Evolutionary conservation across 2,329 filamentous ascomycete genomes (phyloP), one percentile per base, ranked within the genome.

Genomic region (Colletotrichum euphorbiae): DNA sequence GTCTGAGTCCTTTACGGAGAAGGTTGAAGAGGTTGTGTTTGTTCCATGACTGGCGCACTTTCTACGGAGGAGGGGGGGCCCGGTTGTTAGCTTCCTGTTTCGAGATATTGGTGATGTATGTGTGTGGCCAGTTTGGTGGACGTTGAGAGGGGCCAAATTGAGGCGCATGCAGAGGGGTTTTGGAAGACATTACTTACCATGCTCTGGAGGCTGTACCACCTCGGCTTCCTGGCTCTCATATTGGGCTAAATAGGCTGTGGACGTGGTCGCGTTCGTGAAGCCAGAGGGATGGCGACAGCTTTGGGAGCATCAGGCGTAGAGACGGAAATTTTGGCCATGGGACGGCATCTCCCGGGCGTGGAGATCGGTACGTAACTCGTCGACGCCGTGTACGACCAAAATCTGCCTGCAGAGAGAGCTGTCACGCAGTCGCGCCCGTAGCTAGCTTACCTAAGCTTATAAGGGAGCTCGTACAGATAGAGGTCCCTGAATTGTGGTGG

Each of bases 1-100:
- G 76, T 17, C 85, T 87, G 2, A 79, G 75, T 48, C 75, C 80
- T 38, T 87, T 75, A 72, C 87, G 86, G 57, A 84, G 82, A 72
- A 99, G 82, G 82, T 98, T 98, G 88, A 93, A 99, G 71, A 99
- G 86, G 78, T 97, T 97, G 85, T 93, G 94, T 83, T 97, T 97
- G 85, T 93, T 97, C 96, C 95, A 98, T 84, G 94, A 93, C 84
- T 96, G 93, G 75, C 95, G 91, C 80, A 97, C 79, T 92, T 93
- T 97, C 94, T 98, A 77, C 61, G 65, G 57, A 15, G 43, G 69
- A 28, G 54, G 40, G 54, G 40, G 28, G 51, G 59, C 59, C 43
- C 19, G 68, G 69, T 13, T 55, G 54, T 67, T 33, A 60, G 61
- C 65, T 31, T 65, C 36, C 15, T 31, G 52, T 24, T 24, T 57